A percentile compares a stretch with the other conserved stretches of the same genome.
Evolutionary conservation across 2,329 filamentous ascomycete species (phyloP).

Genomic region (Ramichloridium luteum): DNA sequence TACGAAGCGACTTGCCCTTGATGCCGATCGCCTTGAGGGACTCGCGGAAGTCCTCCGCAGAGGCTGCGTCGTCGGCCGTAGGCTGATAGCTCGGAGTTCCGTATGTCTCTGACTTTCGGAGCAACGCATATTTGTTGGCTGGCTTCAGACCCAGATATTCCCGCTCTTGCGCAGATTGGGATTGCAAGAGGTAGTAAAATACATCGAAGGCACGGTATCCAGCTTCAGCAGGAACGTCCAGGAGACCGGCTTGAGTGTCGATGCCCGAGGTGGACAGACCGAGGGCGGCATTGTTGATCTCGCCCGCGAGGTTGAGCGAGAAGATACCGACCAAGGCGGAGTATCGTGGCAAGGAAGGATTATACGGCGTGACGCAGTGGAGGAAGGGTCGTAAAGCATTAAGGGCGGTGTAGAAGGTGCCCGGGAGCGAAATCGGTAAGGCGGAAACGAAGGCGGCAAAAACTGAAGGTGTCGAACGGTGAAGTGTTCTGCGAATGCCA

Average conservation of each 20-base stretch:
- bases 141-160: slow-evolving; percentile 76
- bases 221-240: slow-evolving; percentile 64
- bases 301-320: slow-evolving; percentile 69
- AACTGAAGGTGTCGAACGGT: slow-evolving; percentile 76
- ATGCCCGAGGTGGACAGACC: slow-evolving; percentile 79
- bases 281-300: slow-evolving; percentile 61
- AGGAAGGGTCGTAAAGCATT: slow-evolving; percentile 77
- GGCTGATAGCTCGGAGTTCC: slow-evolving; percentile 77
- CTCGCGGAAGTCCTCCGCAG: slow-evolving; percentile 82
- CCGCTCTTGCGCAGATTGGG: slow-evolving; percentile 65
- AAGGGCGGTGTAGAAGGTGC: slow-evolving; percentile 63
- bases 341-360: slow-evolving; percentile 72
- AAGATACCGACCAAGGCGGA: slow-evolving; percentile 70
- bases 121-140: slow-evolving; percentile 62
- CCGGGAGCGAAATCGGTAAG: slow-evolving; percentile 67
- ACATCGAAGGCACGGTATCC: slow-evolving; percentile 93
- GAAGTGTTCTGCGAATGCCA: slow-evolving; percentile 54
- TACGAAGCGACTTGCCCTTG: slow-evolving; percentile 70
- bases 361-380: slow-evolving; percentile 74
- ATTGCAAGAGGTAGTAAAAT: slow-evolving; percentile 92
- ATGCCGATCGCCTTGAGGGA: slow-evolving; percentile 87
- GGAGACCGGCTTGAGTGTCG: slow-evolving; percentile 66
- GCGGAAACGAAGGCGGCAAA: slow-evolving; percentile 69
- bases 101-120: slow-evolving; percentile 77
- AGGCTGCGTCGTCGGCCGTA: slow-evolving; percentile 80